Evolutionary conservation across 2,329 filamentous ascomycete species (phyloP), one percentile per base, ranked within the genome.

Genomic region (Coccinonectria pachysandricola): DNA sequence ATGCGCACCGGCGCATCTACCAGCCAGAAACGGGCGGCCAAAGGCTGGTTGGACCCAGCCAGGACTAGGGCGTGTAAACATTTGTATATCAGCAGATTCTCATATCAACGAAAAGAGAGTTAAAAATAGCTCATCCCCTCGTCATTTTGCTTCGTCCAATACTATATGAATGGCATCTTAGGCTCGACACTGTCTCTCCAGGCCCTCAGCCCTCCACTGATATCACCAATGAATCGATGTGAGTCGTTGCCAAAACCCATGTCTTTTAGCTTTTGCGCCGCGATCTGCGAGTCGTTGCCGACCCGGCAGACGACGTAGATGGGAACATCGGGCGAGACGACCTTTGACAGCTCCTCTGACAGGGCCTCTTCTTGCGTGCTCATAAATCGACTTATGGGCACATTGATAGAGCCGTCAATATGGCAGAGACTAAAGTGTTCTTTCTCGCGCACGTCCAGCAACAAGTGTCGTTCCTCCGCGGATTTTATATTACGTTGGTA

Each of bases 381-480:
- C 8, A 73, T 79, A 44, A 79, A 81, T 0, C 74, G 45, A 13
- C 54, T 48, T 5, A 62, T 51, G 0, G 59, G 81, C 1, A 86
- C 52, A 40, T 85, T 95, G 26, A 92, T 57, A 14, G 83, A 84
- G 0, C 80, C 80, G 0, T 75, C 62, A 6, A 98, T 63, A 34
- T 67, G 75, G 37, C 79, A 86, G 22, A 96, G 75, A 10, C 80
- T 78, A 39, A 83, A 95, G 34, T 94, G 84, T 15, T 85, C 81
- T 43, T 74, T 74, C 41, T 93, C 85, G 3, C 91, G 68, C 1
- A 93, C 85, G 39, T 96, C 91, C 3, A 96, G 53, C 3, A 95
- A 56, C 1, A 83, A 47, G 27, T 79, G 73, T 0, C 26, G 12
- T 3, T 46, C 40, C 1, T 19, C 10, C 6, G 36, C 7, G 25